Conservation (phyloP, 2,329 filamentous ascomycete species). For the Fusarium circinatum region DNA sequence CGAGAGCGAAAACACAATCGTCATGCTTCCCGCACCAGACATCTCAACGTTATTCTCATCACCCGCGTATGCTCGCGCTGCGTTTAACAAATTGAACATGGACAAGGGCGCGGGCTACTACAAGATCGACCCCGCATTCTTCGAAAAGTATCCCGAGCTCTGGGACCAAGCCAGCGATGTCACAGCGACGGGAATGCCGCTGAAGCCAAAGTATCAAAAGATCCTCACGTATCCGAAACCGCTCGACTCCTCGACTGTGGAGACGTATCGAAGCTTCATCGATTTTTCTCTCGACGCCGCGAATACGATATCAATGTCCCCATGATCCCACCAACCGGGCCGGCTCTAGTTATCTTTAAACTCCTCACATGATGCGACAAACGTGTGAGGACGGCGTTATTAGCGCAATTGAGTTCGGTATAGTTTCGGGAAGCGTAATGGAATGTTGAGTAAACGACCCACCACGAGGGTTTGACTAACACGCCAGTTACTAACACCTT, state of each 20-base stretch:
- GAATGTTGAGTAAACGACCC: slow-evolving; percentile 39
- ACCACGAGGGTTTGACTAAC: slow-evolving; percentile 37
- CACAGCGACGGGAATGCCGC: slow-evolving; percentile 44
- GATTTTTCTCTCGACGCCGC: slow-evolving; percentile 46
- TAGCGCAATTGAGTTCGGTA: not conserved
- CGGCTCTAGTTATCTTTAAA: not conserved
- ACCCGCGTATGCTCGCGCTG: slow-evolving; percentile 38
- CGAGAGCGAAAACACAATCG: not conserved
- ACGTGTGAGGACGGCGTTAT: not conserved
- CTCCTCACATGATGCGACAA: slow-evolving; percentile 11
- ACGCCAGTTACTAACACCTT: slow-evolving; percentile 33
- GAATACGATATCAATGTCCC: slow-evolving; percentile 28
- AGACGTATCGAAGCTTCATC: slow-evolving; percentile 48
- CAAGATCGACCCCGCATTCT: slow-evolving; percentile 49
- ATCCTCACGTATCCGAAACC: slow-evolving; percentile 46
- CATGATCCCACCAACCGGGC: not conserved
- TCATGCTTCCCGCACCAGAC: slow-evolving; percentile 40
- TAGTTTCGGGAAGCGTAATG: slow-evolving; percentile 23
- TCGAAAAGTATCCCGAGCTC: slow-evolving; percentile 47
- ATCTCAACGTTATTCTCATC: slow-evolving; percentile 38
- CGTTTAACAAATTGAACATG: slow-evolving; percentile 46
- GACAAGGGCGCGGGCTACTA: slow-evolving; percentile 46
- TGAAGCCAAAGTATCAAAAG: slow-evolving; percentile 44
- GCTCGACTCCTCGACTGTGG: slow-evolving; percentile 43
- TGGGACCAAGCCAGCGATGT: slow-evolving; percentile 42